phyloP scores from a whole-genome alignment of 108 stramenopile genomes.

The Pseudonitzschia multiseries region DNA sequence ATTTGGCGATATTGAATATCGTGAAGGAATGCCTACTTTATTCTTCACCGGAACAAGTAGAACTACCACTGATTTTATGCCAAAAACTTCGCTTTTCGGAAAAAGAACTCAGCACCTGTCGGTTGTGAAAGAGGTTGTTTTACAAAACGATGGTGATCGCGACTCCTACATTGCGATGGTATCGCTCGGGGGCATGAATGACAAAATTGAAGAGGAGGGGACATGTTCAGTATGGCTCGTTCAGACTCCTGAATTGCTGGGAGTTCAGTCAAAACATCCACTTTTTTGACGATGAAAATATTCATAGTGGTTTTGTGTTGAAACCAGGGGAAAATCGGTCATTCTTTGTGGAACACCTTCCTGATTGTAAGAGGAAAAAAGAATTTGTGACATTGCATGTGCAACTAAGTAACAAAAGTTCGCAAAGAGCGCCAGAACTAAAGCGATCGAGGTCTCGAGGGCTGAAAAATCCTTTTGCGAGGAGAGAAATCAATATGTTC shows the following conservation, averaged over 20 bases:
- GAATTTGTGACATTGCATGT: constrained; percentile 27
- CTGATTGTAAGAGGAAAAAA: constrained; percentile 58
- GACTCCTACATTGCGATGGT: constrained; percentile 40
- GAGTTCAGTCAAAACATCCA: constrained; percentile 19
- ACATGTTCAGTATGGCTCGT: constrained; percentile 44
- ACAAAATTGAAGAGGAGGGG: constrained; percentile 7
- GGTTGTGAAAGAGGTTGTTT: constrained; percentile 58
- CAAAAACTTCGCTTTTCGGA: constrained; percentile 12
- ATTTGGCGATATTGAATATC: constrained; percentile 69
- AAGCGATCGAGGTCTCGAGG: constrained; percentile 13
- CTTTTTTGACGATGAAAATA: constrained; percentile 17
- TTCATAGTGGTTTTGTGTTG: constrained; percentile 50
- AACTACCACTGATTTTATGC: not conserved
- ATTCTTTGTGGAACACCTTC: constrained; percentile 59
- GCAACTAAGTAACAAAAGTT: not conserved
- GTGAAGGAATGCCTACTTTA: constrained; percentile 63
- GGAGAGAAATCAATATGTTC: not conserved
- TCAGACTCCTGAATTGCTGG: constrained; percentile 51
- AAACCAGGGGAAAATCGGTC: constrained; percentile 60
- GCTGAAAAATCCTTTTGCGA: constrained; percentile 6
- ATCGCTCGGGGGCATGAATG: constrained; percentile 39
- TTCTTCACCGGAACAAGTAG: constrained; percentile 58
- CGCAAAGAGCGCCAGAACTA: not conserved
- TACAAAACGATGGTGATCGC: constrained; percentile 66
- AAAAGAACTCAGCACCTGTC: constrained; percentile 19